Percentiles rank a stretch among this genome's conserved stretches.
Evolutionary conservation across 306 rosid species (phyloP).

Genomic region (Neltuma alba): DNA sequence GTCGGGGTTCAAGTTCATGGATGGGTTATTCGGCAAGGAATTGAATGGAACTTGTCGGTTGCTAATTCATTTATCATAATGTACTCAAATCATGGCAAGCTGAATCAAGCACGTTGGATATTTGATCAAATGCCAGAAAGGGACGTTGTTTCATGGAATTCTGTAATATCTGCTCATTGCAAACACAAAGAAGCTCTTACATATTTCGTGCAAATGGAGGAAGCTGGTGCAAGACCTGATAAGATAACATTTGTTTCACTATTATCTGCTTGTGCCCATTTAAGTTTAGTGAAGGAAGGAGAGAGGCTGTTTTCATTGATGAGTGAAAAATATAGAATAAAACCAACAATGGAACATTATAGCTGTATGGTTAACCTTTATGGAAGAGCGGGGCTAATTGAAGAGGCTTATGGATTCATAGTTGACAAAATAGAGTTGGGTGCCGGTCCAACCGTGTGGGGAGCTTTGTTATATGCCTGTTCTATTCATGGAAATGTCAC

Average conservation of each 20-base stretch:
- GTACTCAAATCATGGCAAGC: slow-evolving; percentile 65
- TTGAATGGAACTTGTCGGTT: slow-evolving; percentile 69
- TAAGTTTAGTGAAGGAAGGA: slow-evolving; percentile 71
- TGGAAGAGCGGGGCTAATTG: slow-evolving; percentile 78
- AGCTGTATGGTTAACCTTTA: slow-evolving; percentile 90
- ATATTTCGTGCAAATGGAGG: slow-evolving; percentile 74
- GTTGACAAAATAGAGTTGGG: slow-evolving; percentile 53
- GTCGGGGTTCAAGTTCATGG: slow-evolving; percentile 73
- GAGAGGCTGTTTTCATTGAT: slow-evolving; percentile 60
- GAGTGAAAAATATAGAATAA: slow-evolving; percentile 69
- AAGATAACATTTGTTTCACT: slow-evolving; percentile 74
- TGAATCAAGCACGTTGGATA: slow-evolving; percentile 57
- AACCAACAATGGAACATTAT: slow-evolving; percentile 81
- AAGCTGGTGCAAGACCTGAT: slow-evolving; percentile 58
- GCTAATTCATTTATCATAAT: slow-evolving; percentile 68
- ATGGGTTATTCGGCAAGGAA: slow-evolving; percentile 65
- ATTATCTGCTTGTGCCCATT: slow-evolving; percentile 72
- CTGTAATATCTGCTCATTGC: slow-evolving; percentile 78
- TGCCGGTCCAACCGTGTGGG: slow-evolving; percentile 89
- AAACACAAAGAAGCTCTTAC: slow-evolving; percentile 51
- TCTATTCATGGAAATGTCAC: slow-evolving; percentile 59
- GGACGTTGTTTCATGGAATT: slow-evolving; percentile 85
- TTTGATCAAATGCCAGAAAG: slow-evolving; percentile 73
- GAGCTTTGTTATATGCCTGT: slow-evolving; percentile 83
- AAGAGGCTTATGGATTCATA: slow-evolving; percentile 68